phyloP scores from a whole-genome alignment of 2,329 filamentous ascomycete species.

The Geosmithia putterillii region DNA sequence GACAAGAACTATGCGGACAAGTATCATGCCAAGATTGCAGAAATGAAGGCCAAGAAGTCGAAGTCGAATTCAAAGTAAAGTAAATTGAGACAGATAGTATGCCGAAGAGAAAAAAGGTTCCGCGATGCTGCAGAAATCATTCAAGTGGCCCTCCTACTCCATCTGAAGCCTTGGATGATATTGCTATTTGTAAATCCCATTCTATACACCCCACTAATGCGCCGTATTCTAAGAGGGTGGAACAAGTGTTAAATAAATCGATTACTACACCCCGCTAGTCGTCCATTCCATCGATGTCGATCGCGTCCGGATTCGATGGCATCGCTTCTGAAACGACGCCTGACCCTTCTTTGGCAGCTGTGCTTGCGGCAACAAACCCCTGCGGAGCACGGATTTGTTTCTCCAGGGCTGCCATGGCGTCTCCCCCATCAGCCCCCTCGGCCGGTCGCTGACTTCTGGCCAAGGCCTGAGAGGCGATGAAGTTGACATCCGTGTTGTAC shows the following conservation, averaged over 20 bases:
- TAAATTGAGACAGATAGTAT: background rate
- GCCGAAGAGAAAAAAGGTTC: background rate
- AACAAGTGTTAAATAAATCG: no score
- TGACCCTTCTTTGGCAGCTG: conserved; percentile 52
- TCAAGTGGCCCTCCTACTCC: background rate
- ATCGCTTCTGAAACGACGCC: conserved; percentile 23
- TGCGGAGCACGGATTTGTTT: conserved; percentile 76
- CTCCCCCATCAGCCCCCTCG: conserved; percentile 40
- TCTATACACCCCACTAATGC: background rate
- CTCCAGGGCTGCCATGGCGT: conserved; percentile 85
- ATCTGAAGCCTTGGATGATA: background rate
- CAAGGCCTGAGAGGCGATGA: conserved; percentile 91
- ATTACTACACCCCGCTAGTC: no score
- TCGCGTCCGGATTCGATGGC: conserved; percentile 70
- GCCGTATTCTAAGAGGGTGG: background rate
- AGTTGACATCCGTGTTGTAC: conserved; percentile 98
- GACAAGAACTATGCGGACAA: conserved; percentile 45
- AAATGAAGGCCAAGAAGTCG: conserved; percentile 16
- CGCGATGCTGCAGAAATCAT: background rate
- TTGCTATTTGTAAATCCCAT: background rate
- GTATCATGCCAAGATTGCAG: conserved; percentile 47
- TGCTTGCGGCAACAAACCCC: conserved; percentile 83
- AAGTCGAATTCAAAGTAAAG: conserved; percentile 1
- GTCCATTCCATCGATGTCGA: conserved; percentile 67
- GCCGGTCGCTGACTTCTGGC: conserved; percentile 60